Conservation (phyloP, 306 rosid species). For the Cucumis sativus region Cucumber_9930_V3 NC_026661.2:10722001-10722500, state of each 20-base stretch:
- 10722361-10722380: background rate
- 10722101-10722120: background rate
- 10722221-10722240: background rate
- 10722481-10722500: constrained; percentile 83
- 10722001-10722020: too few relatives aligned
- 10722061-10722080: background rate
- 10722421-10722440: constrained; percentile 1
- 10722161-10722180: background rate
- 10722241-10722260: background rate
- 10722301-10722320: background rate
- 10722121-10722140: background rate
- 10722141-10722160: background rate
- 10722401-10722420: background rate
- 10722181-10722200: background rate
- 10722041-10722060: background rate
- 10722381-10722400: background rate
- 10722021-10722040: constrained; percentile 10
- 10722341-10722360: background rate
- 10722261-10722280: background rate
- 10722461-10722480: constrained; percentile 64
- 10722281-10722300: background rate
- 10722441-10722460: constrained; percentile 41
- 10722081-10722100: background rate
- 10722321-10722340: background rate
- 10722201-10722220: background rate